Evolutionary conservation across 352 stramenopile genomes (phyloP).

Genomic region (Phytophthora ramorum): DNA sequence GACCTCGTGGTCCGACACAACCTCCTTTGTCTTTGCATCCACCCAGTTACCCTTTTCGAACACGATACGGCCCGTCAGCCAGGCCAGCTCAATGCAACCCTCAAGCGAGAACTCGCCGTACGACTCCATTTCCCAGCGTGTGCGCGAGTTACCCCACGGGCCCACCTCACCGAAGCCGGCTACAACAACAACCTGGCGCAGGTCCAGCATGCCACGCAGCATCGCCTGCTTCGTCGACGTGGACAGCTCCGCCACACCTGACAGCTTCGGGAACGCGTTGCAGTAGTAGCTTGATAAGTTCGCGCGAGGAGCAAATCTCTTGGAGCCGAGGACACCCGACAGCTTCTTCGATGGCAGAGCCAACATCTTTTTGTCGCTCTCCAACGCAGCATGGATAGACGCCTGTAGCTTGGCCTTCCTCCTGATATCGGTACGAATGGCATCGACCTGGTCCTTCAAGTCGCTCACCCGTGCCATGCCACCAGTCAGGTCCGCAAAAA

Average conservation of each 20-base stretch:
- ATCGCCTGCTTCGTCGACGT: constrained; percentile 45
- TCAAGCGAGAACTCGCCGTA: constrained; percentile 91
- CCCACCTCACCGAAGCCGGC: constrained; percentile 90
- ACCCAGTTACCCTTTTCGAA: constrained; percentile 88
- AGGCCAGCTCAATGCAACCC: constrained; percentile 89
- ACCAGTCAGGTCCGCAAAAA: constrained; percentile 85
- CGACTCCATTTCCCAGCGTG: constrained; percentile 92
- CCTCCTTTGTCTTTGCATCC: constrained; percentile 82
- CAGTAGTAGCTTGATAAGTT: constrained; percentile 85
- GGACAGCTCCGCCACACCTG: constrained; percentile 44
- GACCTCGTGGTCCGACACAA: constrained; percentile 76
- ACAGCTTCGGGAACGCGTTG: constrained; percentile 71
- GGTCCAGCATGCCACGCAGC: constrained; percentile 79
- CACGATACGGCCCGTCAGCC: constrained; percentile 83
- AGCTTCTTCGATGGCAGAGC: constrained; percentile 29
- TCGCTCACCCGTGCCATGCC: constrained; percentile 81
- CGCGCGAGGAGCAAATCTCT: constrained; percentile 52
- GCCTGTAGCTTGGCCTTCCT: constrained; percentile 65
- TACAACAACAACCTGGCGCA: constrained; percentile 86
- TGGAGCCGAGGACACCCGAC: constrained; percentile 13
- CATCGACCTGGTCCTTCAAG: constrained; percentile 71
- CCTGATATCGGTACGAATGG: constrained; percentile 64
- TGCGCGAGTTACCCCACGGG: constrained; percentile 86
- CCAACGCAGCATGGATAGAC: constrained; percentile 41
- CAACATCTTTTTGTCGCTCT: constrained; percentile 50